Percentiles rank a stretch among this genome's conserved stretches.
phyloP scores from a whole-genome alignment of 306 rosid species.

The Carpinus fangiana region DNA sequence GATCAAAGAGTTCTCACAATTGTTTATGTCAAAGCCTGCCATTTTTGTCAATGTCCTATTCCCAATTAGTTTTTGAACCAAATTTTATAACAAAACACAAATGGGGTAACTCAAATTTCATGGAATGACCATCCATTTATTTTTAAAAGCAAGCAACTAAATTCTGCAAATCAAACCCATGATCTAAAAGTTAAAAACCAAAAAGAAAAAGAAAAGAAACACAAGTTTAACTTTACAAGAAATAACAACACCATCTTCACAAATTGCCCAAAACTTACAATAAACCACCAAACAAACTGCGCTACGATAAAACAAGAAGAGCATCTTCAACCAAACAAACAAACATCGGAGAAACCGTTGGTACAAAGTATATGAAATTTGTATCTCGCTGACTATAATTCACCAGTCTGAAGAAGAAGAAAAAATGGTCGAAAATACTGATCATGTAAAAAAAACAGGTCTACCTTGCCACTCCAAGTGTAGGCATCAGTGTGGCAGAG shows the following conservation, averaged over 20 bases:
- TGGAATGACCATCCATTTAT: background rate
- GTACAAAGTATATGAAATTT: background rate
- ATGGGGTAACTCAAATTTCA: background rate
- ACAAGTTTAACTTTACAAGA: background rate
- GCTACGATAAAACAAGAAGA: background rate
- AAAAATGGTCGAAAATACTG: background rate
- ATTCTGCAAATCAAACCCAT: background rate
- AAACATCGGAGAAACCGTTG: background rate
- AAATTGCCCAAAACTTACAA: background rate
- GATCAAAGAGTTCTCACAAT: background rate
- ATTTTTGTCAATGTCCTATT: background rate
- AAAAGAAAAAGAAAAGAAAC: background rate
- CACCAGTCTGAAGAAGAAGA: background rate
- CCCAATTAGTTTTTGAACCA: background rate
- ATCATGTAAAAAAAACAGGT: background rate
- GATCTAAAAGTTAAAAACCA: too few species aligned
- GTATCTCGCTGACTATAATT: background rate
- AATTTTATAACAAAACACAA: background rate
- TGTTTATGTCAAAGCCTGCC: background rate
- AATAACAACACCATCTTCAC: background rate
- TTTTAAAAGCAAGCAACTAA: background rate
- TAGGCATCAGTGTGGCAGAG: slow-evolving; percentile 94
- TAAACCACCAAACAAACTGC: background rate
- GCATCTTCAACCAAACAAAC: background rate
- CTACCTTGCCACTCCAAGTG: slow-evolving; percentile 96